Evolutionary conservation across 169 alveolate species (phyloP).

Genomic region (Plasmodium malariae): DNA sequence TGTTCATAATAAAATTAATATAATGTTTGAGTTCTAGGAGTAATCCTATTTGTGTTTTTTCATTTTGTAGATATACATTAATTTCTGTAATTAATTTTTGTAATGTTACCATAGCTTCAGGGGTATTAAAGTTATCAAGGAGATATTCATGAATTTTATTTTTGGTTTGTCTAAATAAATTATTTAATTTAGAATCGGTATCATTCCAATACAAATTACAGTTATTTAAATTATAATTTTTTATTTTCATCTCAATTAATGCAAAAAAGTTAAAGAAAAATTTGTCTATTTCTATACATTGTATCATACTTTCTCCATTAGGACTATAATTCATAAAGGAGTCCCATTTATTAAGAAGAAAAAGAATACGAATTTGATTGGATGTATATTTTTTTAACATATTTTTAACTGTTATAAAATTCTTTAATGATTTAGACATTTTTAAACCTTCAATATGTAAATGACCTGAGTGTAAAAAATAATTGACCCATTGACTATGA

Average conservation of each 20-base stretch:
- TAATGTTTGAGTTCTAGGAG: slow-evolving; percentile 75
- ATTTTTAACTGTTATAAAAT: slow-evolving; percentile 96
- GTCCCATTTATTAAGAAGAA: slow-evolving; percentile 92
- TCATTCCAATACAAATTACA: slow-evolving; percentile 81
- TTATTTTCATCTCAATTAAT: slow-evolving; percentile 88
- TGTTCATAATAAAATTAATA: slow-evolving; percentile 78
- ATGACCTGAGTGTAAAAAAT: slow-evolving; percentile 98
- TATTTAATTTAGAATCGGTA: slow-evolving; percentile 77
- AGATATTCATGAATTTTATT: slow-evolving; percentile 44
- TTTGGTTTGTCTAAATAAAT: slow-evolving; percentile 77
- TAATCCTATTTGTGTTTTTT: slow-evolving; percentile 67
- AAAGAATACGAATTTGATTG: slow-evolving; percentile 93
- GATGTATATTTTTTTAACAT: slow-evolving; percentile 85
- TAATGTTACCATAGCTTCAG: slow-evolving; percentile 86
- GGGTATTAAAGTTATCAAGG: slow-evolving; percentile 90
- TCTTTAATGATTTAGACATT: slow-evolving; percentile 98
- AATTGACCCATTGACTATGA: slow-evolving; percentile 95
- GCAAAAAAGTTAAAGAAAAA: slow-evolving; percentile 94
- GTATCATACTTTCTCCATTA: slow-evolving; percentile 92
- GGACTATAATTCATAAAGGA: slow-evolving; percentile 92
- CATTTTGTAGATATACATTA: slow-evolving; percentile 81
- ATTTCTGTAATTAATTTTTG: slow-evolving; percentile 83
- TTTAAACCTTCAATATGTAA: slow-evolving; percentile 97
- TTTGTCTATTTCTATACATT: slow-evolving; percentile 95
- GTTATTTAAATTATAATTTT: slow-evolving; percentile 77